phyloP scores from a whole-genome alignment of 495 filamentous ascomycete genomes.

The Podospora sp. region DNA sequence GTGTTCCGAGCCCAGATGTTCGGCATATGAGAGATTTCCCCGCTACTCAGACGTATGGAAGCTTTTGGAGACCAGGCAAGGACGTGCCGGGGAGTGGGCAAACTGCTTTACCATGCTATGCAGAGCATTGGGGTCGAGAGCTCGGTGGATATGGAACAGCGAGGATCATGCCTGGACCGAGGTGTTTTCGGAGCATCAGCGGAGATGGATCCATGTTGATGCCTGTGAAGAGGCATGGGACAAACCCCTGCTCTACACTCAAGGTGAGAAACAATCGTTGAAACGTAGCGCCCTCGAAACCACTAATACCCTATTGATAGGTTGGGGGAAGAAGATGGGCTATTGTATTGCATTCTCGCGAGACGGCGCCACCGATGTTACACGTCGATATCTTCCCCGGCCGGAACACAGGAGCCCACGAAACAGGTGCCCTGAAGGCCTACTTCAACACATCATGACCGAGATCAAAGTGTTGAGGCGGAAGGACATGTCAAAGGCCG shows the following conservation, averaged over 20 bases:
- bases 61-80: constrained; percentile 78
- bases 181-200: constrained; percentile 90
- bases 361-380: constrained; percentile 94
- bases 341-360: constrained; percentile 97
- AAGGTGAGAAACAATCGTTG: constrained; percentile 46
- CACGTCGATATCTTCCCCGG: constrained; percentile 90
- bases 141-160: constrained; percentile 97
- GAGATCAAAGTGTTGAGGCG: constrained; percentile 86
- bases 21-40: constrained; percentile 82
- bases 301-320: background rate
- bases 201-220: constrained; percentile 95
- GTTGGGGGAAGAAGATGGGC: constrained; percentile 91
- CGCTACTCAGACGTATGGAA: constrained; percentile 98
- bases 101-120: constrained; percentile 99
- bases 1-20: constrained; percentile 72
- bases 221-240: constrained; percentile 95
- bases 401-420: constrained; percentile 69
- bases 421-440: constrained; percentile 78
- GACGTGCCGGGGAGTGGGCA: constrained; percentile 92
- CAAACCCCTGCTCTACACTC: constrained; percentile 86
- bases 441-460: constrained; percentile 81
- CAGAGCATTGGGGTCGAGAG: constrained; percentile 83
- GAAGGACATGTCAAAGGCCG: constrained; percentile 74
- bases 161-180: constrained; percentile 99
- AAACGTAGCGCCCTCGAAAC: background rate